Evolutionary conservation across 2,329 filamentous ascomycete genomes (phyloP).

Genomic region (Fusarium zealandicum): DNA sequence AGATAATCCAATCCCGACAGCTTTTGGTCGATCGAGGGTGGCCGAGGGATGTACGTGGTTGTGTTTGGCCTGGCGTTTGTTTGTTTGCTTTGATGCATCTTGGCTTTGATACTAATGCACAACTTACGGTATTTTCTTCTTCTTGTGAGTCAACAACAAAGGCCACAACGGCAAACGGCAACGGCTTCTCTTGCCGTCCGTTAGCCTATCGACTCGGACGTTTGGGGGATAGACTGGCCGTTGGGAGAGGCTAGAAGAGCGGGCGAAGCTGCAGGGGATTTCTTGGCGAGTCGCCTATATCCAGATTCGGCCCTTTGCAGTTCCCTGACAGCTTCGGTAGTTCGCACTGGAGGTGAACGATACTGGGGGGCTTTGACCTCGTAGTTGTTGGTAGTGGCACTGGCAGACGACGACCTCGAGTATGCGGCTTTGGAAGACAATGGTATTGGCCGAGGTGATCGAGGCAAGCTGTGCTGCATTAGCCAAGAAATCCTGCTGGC

Average conservation of each 20-base stretch:
- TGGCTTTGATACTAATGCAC: background rate
- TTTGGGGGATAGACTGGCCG: too few species aligned
- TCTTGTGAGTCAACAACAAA: background rate
- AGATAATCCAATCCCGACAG: too few species aligned
- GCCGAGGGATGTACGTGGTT: background rate
- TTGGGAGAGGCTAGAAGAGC: too few species aligned
- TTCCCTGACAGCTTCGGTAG: background rate
- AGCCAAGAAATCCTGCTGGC: slow-evolving; percentile 11
- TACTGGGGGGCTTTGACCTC: background rate
- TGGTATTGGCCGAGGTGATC: background rate
- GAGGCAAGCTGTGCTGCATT: slow-evolving; percentile 6
- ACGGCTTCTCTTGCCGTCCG: background rate
- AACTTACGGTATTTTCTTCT: background rate
- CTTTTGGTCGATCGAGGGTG: too few species aligned
- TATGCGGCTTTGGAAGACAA: background rate
- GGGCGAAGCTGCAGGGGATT: too few species aligned
- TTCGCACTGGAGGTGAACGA: background rate
- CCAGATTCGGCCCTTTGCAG: too few species aligned
- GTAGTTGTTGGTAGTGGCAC: background rate
- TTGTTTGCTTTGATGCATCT: background rate
- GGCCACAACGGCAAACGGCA: too few species aligned
- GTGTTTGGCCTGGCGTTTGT: background rate
- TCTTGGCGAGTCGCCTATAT: too few species aligned
- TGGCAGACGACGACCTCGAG: background rate
- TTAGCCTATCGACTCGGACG: slow-evolving; percentile 3